phyloP scores from a whole-genome alignment of 1,284 basidiomycete species.

The Heliocybe sulcata region DNA sequence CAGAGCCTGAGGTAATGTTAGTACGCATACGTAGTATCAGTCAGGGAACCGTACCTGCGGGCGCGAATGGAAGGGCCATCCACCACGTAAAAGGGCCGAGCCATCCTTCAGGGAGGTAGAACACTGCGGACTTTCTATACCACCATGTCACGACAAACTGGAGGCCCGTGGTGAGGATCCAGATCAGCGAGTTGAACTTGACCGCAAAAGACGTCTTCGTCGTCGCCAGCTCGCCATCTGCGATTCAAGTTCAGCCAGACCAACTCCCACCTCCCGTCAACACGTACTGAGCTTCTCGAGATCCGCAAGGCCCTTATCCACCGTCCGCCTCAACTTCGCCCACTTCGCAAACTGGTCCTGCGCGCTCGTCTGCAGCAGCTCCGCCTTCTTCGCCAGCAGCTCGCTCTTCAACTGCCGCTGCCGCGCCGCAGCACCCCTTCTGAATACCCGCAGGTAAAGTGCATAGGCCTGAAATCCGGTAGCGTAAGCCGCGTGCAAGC shows the following conservation, averaged over 20 bases:
- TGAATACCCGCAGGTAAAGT: conserved; percentile 61
- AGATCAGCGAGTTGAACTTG: conserved; percentile 70
- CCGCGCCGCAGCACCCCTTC: conserved; percentile 41
- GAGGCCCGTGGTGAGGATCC: conserved; percentile 78
- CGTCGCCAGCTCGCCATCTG: conserved; percentile 67
- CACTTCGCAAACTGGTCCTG: conserved; percentile 99
- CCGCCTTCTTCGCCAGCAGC: conserved; percentile 75
- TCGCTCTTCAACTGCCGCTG: conserved; percentile 71
- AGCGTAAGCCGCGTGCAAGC: background rate
- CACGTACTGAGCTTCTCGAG: conserved; percentile 89
- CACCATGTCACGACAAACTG: conserved; percentile 84
- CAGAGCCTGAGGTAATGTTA: conserved; percentile 51
- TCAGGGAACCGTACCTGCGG: conserved; percentile 42
- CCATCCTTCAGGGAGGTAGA: conserved; percentile 87
- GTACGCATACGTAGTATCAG: background rate
- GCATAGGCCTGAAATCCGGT: conserved; percentile 49
- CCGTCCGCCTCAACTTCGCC: conserved; percentile 87
- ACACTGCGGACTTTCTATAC: conserved; percentile 84
- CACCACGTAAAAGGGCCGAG: conserved; percentile 80
- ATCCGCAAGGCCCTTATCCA: conserved; percentile 91
- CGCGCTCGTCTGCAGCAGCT: conserved; percentile 84
- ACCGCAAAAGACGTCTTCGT: conserved; percentile 63
- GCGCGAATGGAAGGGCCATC: conserved; percentile 78
- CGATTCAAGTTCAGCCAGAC: background rate
- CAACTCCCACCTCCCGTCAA: background rate